A percentile compares a stretch with the other conserved stretches of the same genome.
These are phyloP conservation scores for Apiospora malaysiana DNA, from an alignment of 2,329 filamentous ascomycete species.

Conservation along the genomic window DNA sequence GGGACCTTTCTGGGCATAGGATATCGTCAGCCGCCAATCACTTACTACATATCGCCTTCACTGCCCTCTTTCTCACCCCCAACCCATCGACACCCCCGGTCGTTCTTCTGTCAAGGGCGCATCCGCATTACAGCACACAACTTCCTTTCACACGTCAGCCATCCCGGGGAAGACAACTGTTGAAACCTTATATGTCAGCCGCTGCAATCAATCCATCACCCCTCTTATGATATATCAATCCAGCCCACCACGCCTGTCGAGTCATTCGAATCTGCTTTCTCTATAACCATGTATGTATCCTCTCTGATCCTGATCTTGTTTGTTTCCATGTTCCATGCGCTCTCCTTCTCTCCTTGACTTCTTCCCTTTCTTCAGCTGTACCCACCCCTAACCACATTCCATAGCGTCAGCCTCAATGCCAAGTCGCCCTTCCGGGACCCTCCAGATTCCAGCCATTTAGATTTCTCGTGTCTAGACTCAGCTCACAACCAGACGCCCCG, in stretches of 20 bases:
- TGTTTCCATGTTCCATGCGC: neutral
- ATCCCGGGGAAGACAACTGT: neutral
- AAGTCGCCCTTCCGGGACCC: neutral
- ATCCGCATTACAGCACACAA: neutral
- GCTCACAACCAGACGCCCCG: neutral
- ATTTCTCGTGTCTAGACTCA: slow-evolving; percentile 3
- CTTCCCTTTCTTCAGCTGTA: neutral
- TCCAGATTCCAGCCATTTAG: slow-evolving; percentile 2
- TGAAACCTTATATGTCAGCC: slow-evolving; percentile 9
- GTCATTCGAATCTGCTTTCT: neutral
- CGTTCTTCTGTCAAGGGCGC: neutral
- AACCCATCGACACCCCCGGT: neutral
- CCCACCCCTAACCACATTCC: slow-evolving; percentile 4
- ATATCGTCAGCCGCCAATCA: neutral
- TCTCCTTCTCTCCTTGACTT: neutral
- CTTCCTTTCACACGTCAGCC: neutral
- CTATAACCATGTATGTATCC: neutral
- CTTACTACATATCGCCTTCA: neutral
- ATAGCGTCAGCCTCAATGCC: neutral
- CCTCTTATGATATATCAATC: neutral
- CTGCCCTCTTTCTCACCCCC: neutral
- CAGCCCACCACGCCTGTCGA: neutral
- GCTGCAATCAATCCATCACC: slow-evolving; percentile 8
- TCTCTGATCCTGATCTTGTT: neutral
- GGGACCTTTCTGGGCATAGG: neutral